Conservation (phyloP, 1,139 yeast genomes). For the Hansenula anomala region DNA sequence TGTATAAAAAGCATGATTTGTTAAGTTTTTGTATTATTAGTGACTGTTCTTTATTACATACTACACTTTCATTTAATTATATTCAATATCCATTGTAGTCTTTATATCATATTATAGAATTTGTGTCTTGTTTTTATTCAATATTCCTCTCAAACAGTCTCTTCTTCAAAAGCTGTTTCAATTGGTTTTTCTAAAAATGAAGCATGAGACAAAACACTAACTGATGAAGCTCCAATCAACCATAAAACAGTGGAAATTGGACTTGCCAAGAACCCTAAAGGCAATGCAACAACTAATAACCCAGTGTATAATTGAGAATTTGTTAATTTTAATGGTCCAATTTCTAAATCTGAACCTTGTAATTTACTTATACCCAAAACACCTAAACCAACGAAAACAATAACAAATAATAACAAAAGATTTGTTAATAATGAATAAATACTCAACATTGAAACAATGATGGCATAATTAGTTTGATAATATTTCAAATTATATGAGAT, state of each 20-base stretch:
- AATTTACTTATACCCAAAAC: constrained; percentile 72
- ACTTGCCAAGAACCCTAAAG: constrained; percentile 88
- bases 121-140: neutral
- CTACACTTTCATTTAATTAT: too few relatives aligned
- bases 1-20: too few relatives aligned
- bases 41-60: too few relatives aligned
- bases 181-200: constrained; percentile 95
- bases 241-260: constrained; percentile 93
- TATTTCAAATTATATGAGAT: constrained; percentile 82
- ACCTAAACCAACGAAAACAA: constrained; percentile 65
- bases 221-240: constrained; percentile 94
- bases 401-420: constrained; percentile 76
- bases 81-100: neutral
- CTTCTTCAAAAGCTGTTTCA: constrained; percentile 94
- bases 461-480: constrained; percentile 81
- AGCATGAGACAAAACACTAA: constrained; percentile 86
- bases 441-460: constrained; percentile 66
- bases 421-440: constrained; percentile 78
- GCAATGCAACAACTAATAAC: constrained; percentile 70
- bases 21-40: too few relatives aligned
- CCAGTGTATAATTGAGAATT: constrained; percentile 89
- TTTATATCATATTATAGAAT: neutral
- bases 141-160: constrained; percentile 38
- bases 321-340: constrained; percentile 61
- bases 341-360: constrained; percentile 73